A percentile compares a stretch with the other conserved stretches of the same genome.
These are phyloP conservation scores for Aspergillus steynii DNA, from an alignment of 495 filamentous ascomycete species.

Conservation along the genomic window DNA sequence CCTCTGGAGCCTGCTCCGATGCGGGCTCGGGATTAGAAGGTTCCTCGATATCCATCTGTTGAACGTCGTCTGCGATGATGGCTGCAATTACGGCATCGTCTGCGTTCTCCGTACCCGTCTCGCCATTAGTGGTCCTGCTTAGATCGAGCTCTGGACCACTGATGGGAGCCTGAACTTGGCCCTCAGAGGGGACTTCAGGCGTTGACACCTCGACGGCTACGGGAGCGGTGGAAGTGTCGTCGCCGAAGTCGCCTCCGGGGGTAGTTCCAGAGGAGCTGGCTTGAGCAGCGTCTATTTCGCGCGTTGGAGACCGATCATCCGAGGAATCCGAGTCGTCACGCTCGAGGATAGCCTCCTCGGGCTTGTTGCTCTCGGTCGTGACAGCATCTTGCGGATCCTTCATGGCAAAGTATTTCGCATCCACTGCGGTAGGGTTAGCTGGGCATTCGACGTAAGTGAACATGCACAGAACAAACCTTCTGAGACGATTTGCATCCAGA, in stretches of 20 bases:
- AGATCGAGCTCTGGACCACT: slow-evolving; percentile 5
- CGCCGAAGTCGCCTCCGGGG: not conserved
- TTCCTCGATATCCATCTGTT: slow-evolving; percentile 17
- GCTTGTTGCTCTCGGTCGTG: slow-evolving; percentile 31
- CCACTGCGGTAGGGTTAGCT: slow-evolving; percentile 22
- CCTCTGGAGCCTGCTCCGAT: slow-evolving; percentile 5
- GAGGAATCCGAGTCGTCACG: slow-evolving; percentile 24
- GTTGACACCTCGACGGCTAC: not conserved
- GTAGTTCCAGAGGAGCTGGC: slow-evolving; percentile 34
- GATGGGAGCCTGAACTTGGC: not conserved
- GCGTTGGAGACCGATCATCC: slow-evolving; percentile 16
- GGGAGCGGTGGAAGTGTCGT: not conserved
- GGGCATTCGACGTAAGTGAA: not conserved
- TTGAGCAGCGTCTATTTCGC: slow-evolving; percentile 28
- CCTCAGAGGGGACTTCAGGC: not conserved
- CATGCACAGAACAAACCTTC: slow-evolving; percentile 26
- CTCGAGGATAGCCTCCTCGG: slow-evolving; percentile 37
- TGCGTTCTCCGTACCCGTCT: slow-evolving; percentile 9
- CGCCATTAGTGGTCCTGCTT: slow-evolving; percentile 6
- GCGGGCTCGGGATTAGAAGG: slow-evolving; percentile 2
- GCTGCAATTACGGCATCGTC: slow-evolving; percentile 29
- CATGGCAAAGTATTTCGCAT: slow-evolving; percentile 46
- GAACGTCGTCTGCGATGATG: slow-evolving; percentile 25
- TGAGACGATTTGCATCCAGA: slow-evolving; percentile 47
- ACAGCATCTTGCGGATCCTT: slow-evolving; percentile 34